Evolutionary conservation across 2,329 filamentous ascomycete species (phyloP).

Genomic region (Aspergillus pseudotamarii): DNA sequence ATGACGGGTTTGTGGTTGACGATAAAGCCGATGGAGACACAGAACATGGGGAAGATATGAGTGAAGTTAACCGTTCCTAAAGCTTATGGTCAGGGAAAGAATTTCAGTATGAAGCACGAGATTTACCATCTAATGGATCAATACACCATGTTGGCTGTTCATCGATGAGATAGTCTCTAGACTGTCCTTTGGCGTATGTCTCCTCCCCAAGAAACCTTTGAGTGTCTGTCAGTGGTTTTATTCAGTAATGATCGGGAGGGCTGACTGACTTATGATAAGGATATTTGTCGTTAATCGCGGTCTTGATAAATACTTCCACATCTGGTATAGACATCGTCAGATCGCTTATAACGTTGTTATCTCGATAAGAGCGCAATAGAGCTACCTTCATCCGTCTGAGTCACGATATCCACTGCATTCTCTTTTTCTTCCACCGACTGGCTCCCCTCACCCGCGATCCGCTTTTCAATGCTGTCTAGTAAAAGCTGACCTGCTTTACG

Average conservation of each 20-base stretch:
- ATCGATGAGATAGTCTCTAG: slow-evolving; percentile 69
- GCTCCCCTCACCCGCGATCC: slow-evolving; percentile 49
- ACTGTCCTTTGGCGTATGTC: slow-evolving; percentile 69
- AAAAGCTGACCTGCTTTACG: slow-evolving; percentile 71
- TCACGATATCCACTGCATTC: slow-evolving; percentile 76
- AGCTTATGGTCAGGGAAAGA: background rate
- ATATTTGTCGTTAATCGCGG: slow-evolving; percentile 61
- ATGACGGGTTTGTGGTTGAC: slow-evolving; percentile 63
- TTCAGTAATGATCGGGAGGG: background rate
- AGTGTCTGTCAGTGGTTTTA: background rate
- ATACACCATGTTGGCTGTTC: slow-evolving; percentile 71
- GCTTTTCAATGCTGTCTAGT: slow-evolving; percentile 63
- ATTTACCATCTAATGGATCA: slow-evolving; percentile 70
- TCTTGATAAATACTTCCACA: slow-evolving; percentile 71
- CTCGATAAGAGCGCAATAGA: background rate
- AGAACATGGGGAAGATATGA: slow-evolving; percentile 80
- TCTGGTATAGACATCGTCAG: slow-evolving; percentile 49
- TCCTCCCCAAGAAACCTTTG: slow-evolving; percentile 75
- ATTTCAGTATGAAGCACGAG: background rate
- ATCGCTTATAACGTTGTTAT: background rate
- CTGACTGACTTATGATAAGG: slow-evolving; percentile 65
- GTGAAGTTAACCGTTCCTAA: slow-evolving; percentile 75
- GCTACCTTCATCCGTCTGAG: slow-evolving; percentile 71
- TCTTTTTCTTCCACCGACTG: slow-evolving; percentile 66
- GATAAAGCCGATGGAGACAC: slow-evolving; percentile 73